These are phyloP conservation scores for Scorias spongiosa DNA, from an alignment of 2,329 filamentous ascomycete genomes.

Conservation along the genomic window DNA sequence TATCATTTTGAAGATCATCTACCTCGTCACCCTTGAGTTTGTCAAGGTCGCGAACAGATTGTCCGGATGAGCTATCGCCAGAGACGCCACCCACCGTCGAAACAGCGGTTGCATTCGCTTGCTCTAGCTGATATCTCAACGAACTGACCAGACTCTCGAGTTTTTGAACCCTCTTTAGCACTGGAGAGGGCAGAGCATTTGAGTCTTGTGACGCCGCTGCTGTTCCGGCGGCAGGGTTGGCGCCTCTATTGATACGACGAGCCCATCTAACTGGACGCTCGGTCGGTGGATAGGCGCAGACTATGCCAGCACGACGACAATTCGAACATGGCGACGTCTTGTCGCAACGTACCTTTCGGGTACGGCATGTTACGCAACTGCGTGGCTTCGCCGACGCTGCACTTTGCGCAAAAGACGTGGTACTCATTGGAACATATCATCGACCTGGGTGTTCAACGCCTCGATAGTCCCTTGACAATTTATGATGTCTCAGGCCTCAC, in stretches of 20 bases:
- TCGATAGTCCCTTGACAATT: neutral
- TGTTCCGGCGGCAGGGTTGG: slow-evolving; percentile 14
- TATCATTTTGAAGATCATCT: slow-evolving; percentile 2
- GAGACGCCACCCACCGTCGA: slow-evolving; percentile 15
- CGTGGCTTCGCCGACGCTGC: slow-evolving; percentile 22
- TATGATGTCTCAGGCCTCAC: neutral
- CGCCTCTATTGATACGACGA: slow-evolving; percentile 32
- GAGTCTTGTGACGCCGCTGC: slow-evolving; percentile 6
- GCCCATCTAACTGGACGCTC: slow-evolving; percentile 41
- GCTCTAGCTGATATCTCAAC: slow-evolving; percentile 32
- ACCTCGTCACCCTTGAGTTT: neutral
- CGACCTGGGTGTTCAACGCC: neutral
- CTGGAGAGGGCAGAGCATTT: slow-evolving; percentile 20
- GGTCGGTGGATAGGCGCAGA: slow-evolving; percentile 35
- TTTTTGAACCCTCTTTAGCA: slow-evolving; percentile 35
- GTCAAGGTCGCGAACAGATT: neutral
- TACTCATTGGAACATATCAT: neutral
- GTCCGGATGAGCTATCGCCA: slow-evolving; percentile 15
- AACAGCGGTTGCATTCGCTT: slow-evolving; percentile 22
- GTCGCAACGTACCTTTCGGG: slow-evolving; percentile 43
- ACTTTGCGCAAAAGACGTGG: neutral
- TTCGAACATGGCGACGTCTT: slow-evolving; percentile 42
- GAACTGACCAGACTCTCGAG: slow-evolving; percentile 39
- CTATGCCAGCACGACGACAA: slow-evolving; percentile 38
- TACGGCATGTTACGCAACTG: slow-evolving; percentile 38